Evolutionary conservation across 208 protist species (phyloP).

Genomic region (Zelonia costaricensis): DNA sequence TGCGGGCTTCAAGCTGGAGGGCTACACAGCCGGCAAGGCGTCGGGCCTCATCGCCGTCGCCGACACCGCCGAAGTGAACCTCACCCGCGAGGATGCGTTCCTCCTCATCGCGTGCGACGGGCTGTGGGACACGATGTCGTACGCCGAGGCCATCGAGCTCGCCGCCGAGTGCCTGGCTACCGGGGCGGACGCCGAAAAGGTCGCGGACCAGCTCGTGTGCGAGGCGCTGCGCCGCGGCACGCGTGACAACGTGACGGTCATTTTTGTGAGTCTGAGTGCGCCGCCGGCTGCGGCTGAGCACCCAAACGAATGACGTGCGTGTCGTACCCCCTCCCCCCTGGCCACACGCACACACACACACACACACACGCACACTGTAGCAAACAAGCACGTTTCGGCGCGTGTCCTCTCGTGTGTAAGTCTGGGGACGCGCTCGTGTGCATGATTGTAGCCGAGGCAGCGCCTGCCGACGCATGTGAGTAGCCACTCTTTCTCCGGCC

Average conservation of each 20-base stretch:
- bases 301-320: too few relatives aligned
- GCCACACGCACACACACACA: too few relatives aligned
- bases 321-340: too few relatives aligned
- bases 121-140: slow-evolving; percentile 90
- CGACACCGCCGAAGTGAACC: slow-evolving; percentile 42
- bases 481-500: too few relatives aligned
- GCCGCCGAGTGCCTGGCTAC: slow-evolving; percentile 35
- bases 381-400: too few relatives aligned
- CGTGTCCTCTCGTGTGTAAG: too few relatives aligned
- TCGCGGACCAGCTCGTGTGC: slow-evolving; percentile 66
- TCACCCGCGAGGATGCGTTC: slow-evolving; percentile 76
- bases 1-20: slow-evolving; percentile 85
- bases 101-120: slow-evolving; percentile 92
- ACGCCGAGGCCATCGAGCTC: slow-evolving; percentile 80
- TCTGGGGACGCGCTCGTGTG: too few relatives aligned
- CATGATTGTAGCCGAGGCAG: too few relatives aligned
- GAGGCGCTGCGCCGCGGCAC: slow-evolving; percentile 67
- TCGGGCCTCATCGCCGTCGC: slow-evolving; percentile 80
- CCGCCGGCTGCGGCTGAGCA: background rate
- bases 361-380: too few relatives aligned
- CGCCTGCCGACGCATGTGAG: too few relatives aligned
- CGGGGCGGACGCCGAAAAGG: slow-evolving; percentile 33
- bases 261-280: slow-evolving; percentile 44
- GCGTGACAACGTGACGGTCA: slow-evolving; percentile 85
- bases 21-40: slow-evolving; percentile 71